Evolutionary conservation across 179 eudicot genomes (phyloP), one percentile per base, ranked within the genome.

Genomic region (Sideroxylon spinosum): DNA sequence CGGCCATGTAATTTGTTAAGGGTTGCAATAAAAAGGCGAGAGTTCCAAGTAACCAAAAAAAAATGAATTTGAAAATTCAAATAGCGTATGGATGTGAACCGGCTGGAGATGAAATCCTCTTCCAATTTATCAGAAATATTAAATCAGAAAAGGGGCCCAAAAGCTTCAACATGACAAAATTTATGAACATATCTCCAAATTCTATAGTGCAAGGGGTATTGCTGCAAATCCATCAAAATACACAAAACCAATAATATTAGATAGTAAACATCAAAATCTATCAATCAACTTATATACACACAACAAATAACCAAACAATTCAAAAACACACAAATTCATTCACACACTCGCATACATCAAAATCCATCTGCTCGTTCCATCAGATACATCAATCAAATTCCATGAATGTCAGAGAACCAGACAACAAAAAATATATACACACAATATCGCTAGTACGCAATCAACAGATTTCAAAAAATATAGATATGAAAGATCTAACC

Each of bases 401-500:
- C 3, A 37, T 37, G 44, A 37, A 37, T 37, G 44, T 37, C 2
- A 37, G 44, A 37, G 44, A 37, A 37, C 44, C 44, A 37, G 6
- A 4, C 5, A 61, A 49, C 14, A 55, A 50, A 70, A 32, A 11
- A 5, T 71, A 22, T 13, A 37, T 3, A 1, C 44, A 37, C 44
- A 37, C 44, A 37, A 37, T 37, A 37, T 37, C 44, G 44, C 3
- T 37, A 3, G 16, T n/a, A 11, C 4, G 49, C 20, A 73, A 57
- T 28, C 19, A 13, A 72, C 7, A 37, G 44, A 37, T 37, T 37
- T 37, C 13, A 73, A 22, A 61, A 23, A 9, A 19, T 11, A 65
- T 11, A 55, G 3, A 26, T 44, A 55, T 11, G n/a, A 5, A 53
- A 5, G 79, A 77, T 78, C 79, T 14, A 49, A 84, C 86, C 84